These are phyloP conservation scores for Tetradesmus obliquus DNA, from an alignment of 139 green algal genomes.

Conservation along the genomic window DNA sequence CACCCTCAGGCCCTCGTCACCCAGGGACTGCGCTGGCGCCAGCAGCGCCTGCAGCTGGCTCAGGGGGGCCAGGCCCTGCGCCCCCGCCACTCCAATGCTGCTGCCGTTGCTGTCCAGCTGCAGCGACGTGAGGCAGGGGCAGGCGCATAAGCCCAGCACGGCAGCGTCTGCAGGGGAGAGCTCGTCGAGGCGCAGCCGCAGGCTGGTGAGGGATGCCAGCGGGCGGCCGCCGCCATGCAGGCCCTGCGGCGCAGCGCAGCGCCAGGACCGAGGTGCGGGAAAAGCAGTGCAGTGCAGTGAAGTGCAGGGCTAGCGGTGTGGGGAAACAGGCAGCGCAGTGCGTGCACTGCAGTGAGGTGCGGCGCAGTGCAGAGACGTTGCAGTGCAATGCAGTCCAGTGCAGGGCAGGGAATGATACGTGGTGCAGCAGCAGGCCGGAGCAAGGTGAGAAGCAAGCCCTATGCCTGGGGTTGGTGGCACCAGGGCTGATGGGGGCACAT, in stretches of 20 bases:
- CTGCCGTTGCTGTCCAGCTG: background rate
- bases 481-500: too few relatives aligned
- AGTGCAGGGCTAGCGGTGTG: too few relatives aligned
- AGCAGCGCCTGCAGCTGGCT: background rate
- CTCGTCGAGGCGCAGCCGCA: background rate
- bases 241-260: background rate
- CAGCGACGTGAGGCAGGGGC: background rate
- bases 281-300: too few relatives aligned
- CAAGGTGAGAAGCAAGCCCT: background rate
- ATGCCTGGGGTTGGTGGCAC: too few relatives aligned
- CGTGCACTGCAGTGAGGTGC: too few relatives aligned
- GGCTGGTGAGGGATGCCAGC: background rate
- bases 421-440: too few relatives aligned
- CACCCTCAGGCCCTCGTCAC: background rate
- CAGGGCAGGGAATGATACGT: too few relatives aligned
- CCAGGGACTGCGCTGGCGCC: conserved; percentile 1
- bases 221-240: background rate
- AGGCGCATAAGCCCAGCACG: background rate
- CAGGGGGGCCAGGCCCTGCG: conserved; percentile 1
- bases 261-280: too few relatives aligned
- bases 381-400: too few relatives aligned
- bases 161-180: background rate
- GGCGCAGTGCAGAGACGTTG: too few relatives aligned
- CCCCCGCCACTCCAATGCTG: background rate
- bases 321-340: too few relatives aligned